Conservation (phyloP, 768 basidiomycete species). For the Xerocomus brunneocitrinus region DNA sequence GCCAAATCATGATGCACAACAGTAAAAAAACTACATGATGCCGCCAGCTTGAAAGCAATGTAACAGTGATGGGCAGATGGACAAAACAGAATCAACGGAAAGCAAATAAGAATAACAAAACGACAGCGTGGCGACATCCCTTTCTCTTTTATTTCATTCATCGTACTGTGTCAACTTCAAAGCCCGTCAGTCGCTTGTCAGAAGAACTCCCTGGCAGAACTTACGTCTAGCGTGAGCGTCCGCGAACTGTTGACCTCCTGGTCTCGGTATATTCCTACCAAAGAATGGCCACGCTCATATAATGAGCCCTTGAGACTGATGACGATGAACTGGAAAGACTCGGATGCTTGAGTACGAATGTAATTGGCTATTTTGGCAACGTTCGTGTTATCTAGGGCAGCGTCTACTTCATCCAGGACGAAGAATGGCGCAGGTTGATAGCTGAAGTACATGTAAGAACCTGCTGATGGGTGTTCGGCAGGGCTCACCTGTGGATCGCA, state of each 20-base stretch:
- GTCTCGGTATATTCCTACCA: conserved; percentile 93
- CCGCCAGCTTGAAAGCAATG: background rate
- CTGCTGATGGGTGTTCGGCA: background rate
- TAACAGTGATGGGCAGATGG: background rate
- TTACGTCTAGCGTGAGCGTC: conserved; percentile 87
- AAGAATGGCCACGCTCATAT: conserved; percentile 83
- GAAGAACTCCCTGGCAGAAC: conserved; percentile 8
- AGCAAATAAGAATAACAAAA: conserved; percentile 25
- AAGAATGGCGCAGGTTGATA: conserved; percentile 98
- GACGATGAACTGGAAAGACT: conserved; percentile 91
- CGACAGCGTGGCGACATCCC: background rate
- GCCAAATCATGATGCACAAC: too few species aligned
- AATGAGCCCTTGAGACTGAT: conserved; percentile 94
- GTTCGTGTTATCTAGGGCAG: conserved; percentile 97
- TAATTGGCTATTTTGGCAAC: conserved; percentile 95
- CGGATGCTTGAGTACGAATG: conserved; percentile 79
- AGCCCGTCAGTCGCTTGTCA: conserved; percentile 5
- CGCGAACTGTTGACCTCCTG: conserved; percentile 91
- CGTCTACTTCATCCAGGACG: conserved; percentile 97
- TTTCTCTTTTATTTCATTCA: conserved; percentile 13
- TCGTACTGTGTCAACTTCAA: conserved; percentile 28
- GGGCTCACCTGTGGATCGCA: conserved; percentile 83
- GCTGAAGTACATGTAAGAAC: conserved; percentile 36
- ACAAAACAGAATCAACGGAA: conserved; percentile 3
- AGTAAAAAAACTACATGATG: conserved; percentile 2